Conservation (phyloP, 495 filamentous ascomycete genomes). For the Collariella sp. region DNA sequence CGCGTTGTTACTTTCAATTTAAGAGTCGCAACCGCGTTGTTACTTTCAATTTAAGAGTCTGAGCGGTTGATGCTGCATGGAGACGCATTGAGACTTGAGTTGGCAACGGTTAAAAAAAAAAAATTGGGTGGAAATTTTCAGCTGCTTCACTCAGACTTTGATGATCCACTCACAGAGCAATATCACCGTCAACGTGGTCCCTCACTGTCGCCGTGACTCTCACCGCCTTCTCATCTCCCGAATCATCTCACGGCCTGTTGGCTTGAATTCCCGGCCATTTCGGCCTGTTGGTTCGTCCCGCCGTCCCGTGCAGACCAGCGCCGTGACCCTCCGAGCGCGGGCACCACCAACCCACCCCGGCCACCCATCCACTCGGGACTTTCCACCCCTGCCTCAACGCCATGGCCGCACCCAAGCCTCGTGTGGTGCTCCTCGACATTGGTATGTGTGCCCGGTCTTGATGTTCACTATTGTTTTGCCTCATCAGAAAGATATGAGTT, state of each 20-base stretch:
- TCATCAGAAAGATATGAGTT: neutral
- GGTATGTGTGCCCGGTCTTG: conserved; percentile 26
- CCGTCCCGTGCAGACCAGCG: neutral
- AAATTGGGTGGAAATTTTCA: conserved; percentile 3
- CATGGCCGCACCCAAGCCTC: conserved; percentile 24
- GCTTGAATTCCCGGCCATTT: too few species aligned
- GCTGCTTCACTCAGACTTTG: neutral
- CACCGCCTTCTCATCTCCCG: conserved; percentile 17
- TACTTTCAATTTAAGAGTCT: neutral
- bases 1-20: neutral
- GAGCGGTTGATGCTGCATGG: neutral
- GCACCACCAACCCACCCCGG: neutral
- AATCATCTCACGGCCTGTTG: neutral
- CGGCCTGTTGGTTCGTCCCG: neutral
- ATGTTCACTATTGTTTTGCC: too few species aligned
- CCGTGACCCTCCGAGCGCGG: neutral
- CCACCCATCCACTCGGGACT: neutral
- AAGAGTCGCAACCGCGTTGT: neutral
- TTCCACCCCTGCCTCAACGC: neutral
- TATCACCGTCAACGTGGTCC: conserved; percentile 1
- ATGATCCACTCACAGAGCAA: conserved; percentile 11
- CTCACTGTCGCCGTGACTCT: conserved; percentile 11
- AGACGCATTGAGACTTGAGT: conserved; percentile 5
- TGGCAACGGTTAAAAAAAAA: neutral
- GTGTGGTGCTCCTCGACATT: conserved; percentile 43